Evolutionary conservation across 495 filamentous ascomycete genomes (phyloP).

Genomic region (Talaromyces trachyspermus): DNA sequence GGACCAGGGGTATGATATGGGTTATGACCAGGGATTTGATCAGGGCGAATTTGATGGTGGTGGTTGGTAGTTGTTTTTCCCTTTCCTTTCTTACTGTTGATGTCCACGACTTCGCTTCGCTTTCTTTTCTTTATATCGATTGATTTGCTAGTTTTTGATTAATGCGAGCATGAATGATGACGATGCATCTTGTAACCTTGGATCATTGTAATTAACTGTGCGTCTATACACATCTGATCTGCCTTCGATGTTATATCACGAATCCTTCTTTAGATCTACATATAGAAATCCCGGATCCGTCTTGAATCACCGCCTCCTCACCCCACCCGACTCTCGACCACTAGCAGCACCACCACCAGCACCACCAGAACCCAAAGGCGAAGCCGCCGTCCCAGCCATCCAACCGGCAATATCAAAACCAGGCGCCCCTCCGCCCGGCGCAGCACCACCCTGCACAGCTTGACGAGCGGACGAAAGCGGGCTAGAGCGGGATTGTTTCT

Average conservation of each 20-base stretch:
- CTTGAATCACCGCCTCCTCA: too few relatives aligned
- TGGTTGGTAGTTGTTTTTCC: slow-evolving; percentile 40
- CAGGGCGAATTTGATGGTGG: slow-evolving; percentile 41
- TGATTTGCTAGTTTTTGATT: slow-evolving; percentile 4
- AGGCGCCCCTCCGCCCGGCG: slow-evolving; percentile 39
- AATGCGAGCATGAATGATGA: too few relatives aligned
- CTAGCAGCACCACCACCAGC: slow-evolving; percentile 23
- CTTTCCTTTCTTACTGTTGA: not conserved
- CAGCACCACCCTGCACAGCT: slow-evolving; percentile 29
- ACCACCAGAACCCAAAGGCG: slow-evolving; percentile 18
- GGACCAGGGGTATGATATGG: slow-evolving; percentile 35
- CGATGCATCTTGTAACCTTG: too few relatives aligned
- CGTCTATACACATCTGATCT: too few relatives aligned
- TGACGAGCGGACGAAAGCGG: slow-evolving; percentile 46
- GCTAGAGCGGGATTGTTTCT: slow-evolving; percentile 74
- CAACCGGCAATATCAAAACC: slow-evolving; percentile 84
- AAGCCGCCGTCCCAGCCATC: slow-evolving; percentile 51
- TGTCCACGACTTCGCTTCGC: too few relatives aligned
- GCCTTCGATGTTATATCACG: too few relatives aligned
- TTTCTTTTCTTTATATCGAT: slow-evolving; percentile 8
- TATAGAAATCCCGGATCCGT: not conserved
- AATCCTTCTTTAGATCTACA: too few relatives aligned
- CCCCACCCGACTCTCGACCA: slow-evolving; percentile 27
- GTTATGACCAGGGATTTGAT: slow-evolving; percentile 39
- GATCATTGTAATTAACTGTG: too few relatives aligned